These are phyloP conservation scores for Pilatotrama ljubarskyi DNA, from an alignment of 768 basidiomycete genomes.

Conservation along the genomic window DNA sequence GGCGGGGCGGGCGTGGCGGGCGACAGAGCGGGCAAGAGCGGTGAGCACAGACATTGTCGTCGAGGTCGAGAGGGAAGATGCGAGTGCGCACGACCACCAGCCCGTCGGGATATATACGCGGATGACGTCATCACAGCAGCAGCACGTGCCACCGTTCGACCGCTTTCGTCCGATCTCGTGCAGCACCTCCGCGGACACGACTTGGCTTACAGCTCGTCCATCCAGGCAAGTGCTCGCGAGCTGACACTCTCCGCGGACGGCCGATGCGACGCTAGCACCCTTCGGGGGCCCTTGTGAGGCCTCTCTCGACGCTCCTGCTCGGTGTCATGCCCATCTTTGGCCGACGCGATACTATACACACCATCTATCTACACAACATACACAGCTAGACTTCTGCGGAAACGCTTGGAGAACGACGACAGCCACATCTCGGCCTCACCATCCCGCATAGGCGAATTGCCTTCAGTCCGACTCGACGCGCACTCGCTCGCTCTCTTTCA, in stretches of 20 bases:
- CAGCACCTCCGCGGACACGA: background rate
- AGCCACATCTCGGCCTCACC: background rate
- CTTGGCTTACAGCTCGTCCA: background rate
- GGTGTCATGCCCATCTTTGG: too few species aligned
- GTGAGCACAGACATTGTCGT: slow-evolving; percentile 20
- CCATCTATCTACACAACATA: too few species aligned
- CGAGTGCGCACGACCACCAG: background rate
- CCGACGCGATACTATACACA: too few species aligned
- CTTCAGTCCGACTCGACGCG: too few species aligned
- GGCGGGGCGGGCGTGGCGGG: slow-evolving; percentile 36
- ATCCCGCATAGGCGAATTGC: too few species aligned
- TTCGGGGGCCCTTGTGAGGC: too few species aligned
- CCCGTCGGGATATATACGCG: background rate
- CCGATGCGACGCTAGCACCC: too few species aligned
- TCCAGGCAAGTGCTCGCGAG: too few species aligned
- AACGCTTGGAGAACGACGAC: too few species aligned
- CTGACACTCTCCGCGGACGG: too few species aligned
- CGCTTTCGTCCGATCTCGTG: background rate
- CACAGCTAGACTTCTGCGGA: too few species aligned
- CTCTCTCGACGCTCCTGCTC: too few species aligned
- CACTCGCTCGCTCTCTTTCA: background rate
- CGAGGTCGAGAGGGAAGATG: background rate
- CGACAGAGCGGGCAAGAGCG: slow-evolving; percentile 21
- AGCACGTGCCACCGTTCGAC: background rate
- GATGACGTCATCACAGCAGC: background rate